Base-by-base conservation (phyloP, 768 basidiomycete species). In the Podaxis sp. region DNA sequence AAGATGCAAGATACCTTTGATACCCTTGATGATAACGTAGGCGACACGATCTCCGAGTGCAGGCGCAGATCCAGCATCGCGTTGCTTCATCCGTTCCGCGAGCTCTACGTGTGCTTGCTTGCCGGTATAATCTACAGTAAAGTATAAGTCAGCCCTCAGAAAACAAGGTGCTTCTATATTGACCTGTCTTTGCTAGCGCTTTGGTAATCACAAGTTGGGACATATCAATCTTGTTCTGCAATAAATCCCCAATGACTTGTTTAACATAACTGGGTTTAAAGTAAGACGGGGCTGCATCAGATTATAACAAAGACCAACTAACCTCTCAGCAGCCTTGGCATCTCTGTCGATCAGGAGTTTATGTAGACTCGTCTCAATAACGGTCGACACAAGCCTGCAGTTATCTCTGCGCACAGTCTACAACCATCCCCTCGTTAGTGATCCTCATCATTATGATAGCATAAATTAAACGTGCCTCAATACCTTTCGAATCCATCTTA, bases 401-500 rank as follows among this genome's bases (percentile, higher is more conserved):
- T 99, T 99, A 70, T 99, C 97, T 74, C 97, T 85, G 67, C 97
- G 89, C 52, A 99, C 97, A 48, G 97, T 99, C 96, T 99, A 65
- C 8, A 49, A 57, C 13, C 17, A 28, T 54, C 3, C 24, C 24
- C 28, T 49, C 36, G 54, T 56, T 53, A 50, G 20, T 46, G 33
- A 8, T 33, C 36, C 7, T 63, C 28, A 46, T 36, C 49, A 44
- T 38, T 30, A 22, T 22, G 24, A 62, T 40, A 13, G 3, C 24
- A 41, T 3, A 26, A 41, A 49, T 54, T 33, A 30, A 36, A 69
- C 85, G 2, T 59, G 95, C 96, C 85, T 99, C 97, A 62, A 99
- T 99, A 71, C 97, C 97, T 78, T 99, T 99, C 1, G 96, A 91
- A 68, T 99, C 97, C 97, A 99, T 99, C 78, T 99, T 99, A 75